Evolutionary conservation across 352 stramenopile genomes (phyloP), one percentile per base, ranked within the genome.

Genomic region (Globisporangium okanoganense): DNA sequence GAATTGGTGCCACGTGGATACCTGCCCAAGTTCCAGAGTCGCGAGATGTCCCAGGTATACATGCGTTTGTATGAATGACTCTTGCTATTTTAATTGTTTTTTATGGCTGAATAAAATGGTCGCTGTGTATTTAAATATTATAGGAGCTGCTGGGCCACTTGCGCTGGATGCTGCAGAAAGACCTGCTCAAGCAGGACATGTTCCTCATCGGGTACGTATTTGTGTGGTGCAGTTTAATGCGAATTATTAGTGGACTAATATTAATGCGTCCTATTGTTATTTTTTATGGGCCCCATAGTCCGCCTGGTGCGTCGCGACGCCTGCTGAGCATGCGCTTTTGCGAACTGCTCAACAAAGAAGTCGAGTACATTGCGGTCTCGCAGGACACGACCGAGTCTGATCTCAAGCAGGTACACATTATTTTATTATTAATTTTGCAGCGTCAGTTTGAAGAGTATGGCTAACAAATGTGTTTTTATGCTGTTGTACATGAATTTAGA

Each of bases 331-430:
- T 96, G 73, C 78, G 79, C 33, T 96, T 95, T 55, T 94, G 84
- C 52, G 87, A 96, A 56, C 62, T 96, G 22, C 58, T 95, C 47
- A 76, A 94, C 56, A 85, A 84, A 36, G 86, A 94, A 40, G 84
- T 94, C 29, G 88, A 96, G 63, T 96, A 94, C 65, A 79, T 99
- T 22, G 77, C 89, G n/a, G 79, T 99, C 54, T 97, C 92, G 24
- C 78, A 86, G 31, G 95, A 98, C 77, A 98, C 93, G 38, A 98
- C 95, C 0, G 95, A 98, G 69, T 90, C 83, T 0, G 90, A 97
- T 64, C 65, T 97, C 22, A 97, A 97, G 62, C 90, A 97, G 73
- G 76, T 85, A 40, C 10, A 6, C 29, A 33, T 33, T 51, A 29
- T 27, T 22, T 13, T 14, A 18, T n/a, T 7, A 18, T 13, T 22